A percentile compares a stretch with the other conserved stretches of the same genome.
These are phyloP conservation scores for Wickerhamomyces sp. DNA, from an alignment of 1,139 yeast genomes.

Conservation along the genomic window DNA sequence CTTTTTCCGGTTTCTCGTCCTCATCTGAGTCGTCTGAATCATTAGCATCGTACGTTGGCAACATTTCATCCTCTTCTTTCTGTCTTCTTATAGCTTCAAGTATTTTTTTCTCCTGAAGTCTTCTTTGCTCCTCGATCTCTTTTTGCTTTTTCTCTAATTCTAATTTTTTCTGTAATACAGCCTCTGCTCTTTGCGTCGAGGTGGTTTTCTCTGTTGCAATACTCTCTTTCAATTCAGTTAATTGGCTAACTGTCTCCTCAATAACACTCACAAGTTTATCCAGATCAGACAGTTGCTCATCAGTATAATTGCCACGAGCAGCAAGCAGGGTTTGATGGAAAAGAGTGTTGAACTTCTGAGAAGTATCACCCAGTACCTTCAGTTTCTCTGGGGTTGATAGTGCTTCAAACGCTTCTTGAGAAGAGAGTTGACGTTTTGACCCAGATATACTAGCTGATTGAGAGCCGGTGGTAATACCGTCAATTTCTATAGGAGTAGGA, in stretches of 20 bases:
- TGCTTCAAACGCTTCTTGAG: constrained; percentile 1
- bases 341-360: constrained; percentile 17
- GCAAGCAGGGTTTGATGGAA: constrained; percentile 17
- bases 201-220: constrained; percentile 3
- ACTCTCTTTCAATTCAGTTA: constrained; percentile 9
- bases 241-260: constrained; percentile 7
- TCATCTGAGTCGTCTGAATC: constrained; percentile 10
- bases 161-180: constrained; percentile 1
- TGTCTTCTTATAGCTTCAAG: neutral
- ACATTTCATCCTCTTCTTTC: constrained; percentile 8
- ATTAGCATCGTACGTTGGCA: constrained; percentile 29
- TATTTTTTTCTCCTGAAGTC: neutral
- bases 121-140: constrained; percentile 11
- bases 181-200: constrained; percentile 2
- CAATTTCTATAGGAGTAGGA: constrained; percentile 35
- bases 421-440: neutral
- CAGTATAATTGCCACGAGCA: constrained; percentile 15
- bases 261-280: constrained; percentile 1
- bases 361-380: constrained; percentile 13
- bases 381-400: constrained; percentile 17
- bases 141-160: constrained; percentile 28
- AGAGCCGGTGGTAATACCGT: constrained; percentile 28
- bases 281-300: constrained; percentile 6
- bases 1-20: constrained; percentile 1
- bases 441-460: neutral